These are phyloP conservation scores for Lactarius evosmus DNA, from an alignment of 768 basidiomycete species.

Conservation along the genomic window DNA sequence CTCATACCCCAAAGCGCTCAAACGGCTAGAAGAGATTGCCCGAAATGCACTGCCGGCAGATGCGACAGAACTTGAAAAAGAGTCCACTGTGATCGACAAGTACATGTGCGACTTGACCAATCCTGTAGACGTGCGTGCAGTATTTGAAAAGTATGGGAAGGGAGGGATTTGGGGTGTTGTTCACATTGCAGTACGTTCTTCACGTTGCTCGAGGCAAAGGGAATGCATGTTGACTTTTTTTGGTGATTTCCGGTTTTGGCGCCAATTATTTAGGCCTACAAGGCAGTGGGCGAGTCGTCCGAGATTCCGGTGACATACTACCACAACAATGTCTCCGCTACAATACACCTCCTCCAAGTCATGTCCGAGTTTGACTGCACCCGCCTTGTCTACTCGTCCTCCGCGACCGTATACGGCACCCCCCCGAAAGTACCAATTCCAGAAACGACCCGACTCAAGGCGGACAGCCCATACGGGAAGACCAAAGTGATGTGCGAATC, in stretches of 20 bases:
- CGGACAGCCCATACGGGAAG: conserved; percentile 91
- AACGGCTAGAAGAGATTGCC: conserved; percentile 78
- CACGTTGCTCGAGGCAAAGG: background rate
- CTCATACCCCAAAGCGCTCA: conserved; percentile 71
- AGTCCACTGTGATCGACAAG: conserved; percentile 70
- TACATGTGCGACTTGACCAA: conserved; percentile 72
- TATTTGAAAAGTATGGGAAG: conserved; percentile 83
- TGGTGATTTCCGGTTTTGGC: background rate
- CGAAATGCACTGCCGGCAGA: conserved; percentile 63
- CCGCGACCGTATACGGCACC: conserved; percentile 96
- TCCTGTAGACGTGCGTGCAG: conserved; percentile 61
- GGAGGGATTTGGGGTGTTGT: conserved; percentile 96
- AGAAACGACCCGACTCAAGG: conserved; percentile 81
- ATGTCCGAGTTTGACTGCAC: conserved; percentile 84
- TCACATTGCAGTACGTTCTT: conserved; percentile 79
- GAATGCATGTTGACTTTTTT: background rate
- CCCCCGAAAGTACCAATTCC: conserved; percentile 92
- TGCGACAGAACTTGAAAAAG: conserved; percentile 63
- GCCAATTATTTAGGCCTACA: conserved; percentile 65
- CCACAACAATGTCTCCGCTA: conserved; percentile 88
- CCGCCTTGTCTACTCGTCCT: conserved; percentile 94
- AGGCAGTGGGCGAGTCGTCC: conserved; percentile 95
- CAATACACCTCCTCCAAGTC: conserved; percentile 77
- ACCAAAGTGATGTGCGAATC: conserved; percentile 96
- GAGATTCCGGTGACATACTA: conserved; percentile 94